These are phyloP conservation scores for Fusarium mundagurra DNA, from an alignment of 2,329 filamentous ascomycete species.

Conservation along the genomic window DNA sequence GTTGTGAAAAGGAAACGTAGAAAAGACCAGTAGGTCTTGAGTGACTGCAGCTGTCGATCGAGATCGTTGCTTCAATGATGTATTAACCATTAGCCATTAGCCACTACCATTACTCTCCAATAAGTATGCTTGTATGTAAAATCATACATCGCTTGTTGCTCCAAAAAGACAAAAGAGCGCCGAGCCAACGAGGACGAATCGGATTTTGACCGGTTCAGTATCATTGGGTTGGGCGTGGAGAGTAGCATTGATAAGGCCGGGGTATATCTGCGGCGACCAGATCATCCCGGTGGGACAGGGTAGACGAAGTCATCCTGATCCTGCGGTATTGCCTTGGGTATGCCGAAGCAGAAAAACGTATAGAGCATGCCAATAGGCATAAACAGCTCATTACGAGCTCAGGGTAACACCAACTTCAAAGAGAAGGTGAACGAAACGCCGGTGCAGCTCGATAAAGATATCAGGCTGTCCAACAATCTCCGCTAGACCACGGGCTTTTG, in stretches of 20 bases:
- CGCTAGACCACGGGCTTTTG: conserved; percentile 69
- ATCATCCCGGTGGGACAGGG: conserved; percentile 1
- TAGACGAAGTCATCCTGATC: not conserved
- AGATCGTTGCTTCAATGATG: conserved; percentile 24
- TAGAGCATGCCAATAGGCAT: conserved; percentile 39
- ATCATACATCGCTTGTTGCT: conserved; percentile 17
- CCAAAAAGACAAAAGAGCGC: conserved; percentile 13
- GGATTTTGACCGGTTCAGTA: not conserved
- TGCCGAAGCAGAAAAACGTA: conserved; percentile 41
- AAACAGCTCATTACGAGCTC: conserved; percentile 53
- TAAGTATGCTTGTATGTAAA: conserved; percentile 7
- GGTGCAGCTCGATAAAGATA: conserved; percentile 74
- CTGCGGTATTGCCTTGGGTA: not conserved
- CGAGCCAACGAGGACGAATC: conserved; percentile 9
- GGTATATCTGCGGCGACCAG: conserved; percentile 24
- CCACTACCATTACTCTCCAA: conserved; percentile 18
- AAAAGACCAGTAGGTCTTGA: not conserved
- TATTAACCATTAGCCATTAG: conserved; percentile 31
- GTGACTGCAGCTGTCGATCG: conserved; percentile 12
- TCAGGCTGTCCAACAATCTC: conserved; percentile 74
- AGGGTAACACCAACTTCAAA: conserved; percentile 67
- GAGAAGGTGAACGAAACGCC: conserved; percentile 70
- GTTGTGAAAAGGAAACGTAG: not conserved
- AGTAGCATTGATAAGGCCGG: conserved; percentile 23
- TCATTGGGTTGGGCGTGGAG: conserved; percentile 10